Conservation (phyloP, 1,284 basidiomycete species). For the Phylloporus sp. region DNA sequence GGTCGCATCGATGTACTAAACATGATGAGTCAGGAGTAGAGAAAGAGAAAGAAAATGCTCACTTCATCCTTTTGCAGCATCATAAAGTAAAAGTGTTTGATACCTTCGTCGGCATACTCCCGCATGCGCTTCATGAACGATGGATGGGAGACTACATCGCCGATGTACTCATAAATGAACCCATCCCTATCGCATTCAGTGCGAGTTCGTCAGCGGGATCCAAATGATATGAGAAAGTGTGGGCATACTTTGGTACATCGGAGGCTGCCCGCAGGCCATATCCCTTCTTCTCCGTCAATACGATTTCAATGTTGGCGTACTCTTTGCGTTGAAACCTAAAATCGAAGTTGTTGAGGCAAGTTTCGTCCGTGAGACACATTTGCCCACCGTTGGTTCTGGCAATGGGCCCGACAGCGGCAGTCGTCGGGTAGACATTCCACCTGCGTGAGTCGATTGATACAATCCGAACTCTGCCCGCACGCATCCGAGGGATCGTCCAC, state of each 20-base stretch:
- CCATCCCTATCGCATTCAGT: conserved; percentile 61
- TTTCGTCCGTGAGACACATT: conserved; percentile 10
- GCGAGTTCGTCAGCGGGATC: conserved; percentile 9
- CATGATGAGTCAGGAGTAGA: conserved; percentile 1
- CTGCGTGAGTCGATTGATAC: conserved; percentile 97
- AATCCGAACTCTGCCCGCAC: conserved; percentile 90
- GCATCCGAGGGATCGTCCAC: conserved; percentile 65
- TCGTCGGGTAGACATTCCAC: conserved; percentile 92
- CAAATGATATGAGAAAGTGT: not conserved
- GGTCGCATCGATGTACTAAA: conserved; percentile 96
- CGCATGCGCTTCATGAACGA: conserved; percentile 95
- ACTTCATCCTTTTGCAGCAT: conserved; percentile 98
- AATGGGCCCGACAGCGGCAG: conserved; percentile 83
- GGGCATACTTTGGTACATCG: conserved; percentile 74
- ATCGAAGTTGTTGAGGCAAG: conserved; percentile 14
- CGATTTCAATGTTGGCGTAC: conserved; percentile 90
- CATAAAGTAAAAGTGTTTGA: conserved; percentile 99
- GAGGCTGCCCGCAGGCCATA: conserved; percentile 85
- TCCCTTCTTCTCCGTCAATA: conserved; percentile 95
- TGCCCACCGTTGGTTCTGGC: conserved; percentile 91
- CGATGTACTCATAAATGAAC: conserved; percentile 98
- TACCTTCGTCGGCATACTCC: conserved; percentile 91
- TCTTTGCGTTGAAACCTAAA: conserved; percentile 83
- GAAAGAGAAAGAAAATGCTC: conserved; percentile 27
- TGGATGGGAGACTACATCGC: conserved; percentile 90